Conservation (phyloP, 257 asterid species). For the Perilla frutescens region DNA sequence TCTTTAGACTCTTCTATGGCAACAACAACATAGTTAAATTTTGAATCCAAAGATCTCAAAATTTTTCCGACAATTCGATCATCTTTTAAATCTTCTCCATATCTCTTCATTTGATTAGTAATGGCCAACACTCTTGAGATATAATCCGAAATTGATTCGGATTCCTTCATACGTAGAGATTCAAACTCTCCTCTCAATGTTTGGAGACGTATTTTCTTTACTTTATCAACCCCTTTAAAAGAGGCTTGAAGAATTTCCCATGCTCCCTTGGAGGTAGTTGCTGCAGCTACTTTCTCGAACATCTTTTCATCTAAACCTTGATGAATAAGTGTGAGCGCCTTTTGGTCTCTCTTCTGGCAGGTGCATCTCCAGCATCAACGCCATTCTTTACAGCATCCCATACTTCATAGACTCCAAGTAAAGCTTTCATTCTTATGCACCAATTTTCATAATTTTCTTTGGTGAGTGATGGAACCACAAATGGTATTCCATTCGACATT, state of each 20-base stretch:
- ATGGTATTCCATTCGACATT: neutral
- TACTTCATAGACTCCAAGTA: conserved; percentile 23
- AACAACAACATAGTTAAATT: neutral
- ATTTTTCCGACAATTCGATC: neutral
- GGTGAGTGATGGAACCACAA: neutral
- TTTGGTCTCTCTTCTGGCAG: neutral
- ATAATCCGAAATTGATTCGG: neutral
- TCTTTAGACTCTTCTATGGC: conserved; percentile 24
- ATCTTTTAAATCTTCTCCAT: conserved; percentile 1
- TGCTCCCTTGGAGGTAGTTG: neutral
- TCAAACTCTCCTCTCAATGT: neutral
- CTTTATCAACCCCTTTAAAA: neutral
- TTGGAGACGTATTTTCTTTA: neutral
- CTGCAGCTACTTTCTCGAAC: neutral
- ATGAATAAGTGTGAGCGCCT: conserved; percentile 5
- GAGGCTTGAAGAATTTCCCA: neutral
- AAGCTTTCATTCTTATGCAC: conserved; percentile 22
- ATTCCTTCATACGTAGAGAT: neutral
- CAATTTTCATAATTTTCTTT: conserved; percentile 7
- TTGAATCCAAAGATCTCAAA: conserved; percentile 17
- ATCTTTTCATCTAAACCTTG: conserved; percentile 11
- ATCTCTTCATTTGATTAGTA: conserved; percentile 8
- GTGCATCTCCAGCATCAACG: neutral
- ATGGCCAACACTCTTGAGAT: neutral
- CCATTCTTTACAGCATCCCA: neutral